Evolutionary conservation across 2,329 filamentous ascomycete genomes (phyloP).

Genomic region (Trichoderma afroharzianum): DNA sequence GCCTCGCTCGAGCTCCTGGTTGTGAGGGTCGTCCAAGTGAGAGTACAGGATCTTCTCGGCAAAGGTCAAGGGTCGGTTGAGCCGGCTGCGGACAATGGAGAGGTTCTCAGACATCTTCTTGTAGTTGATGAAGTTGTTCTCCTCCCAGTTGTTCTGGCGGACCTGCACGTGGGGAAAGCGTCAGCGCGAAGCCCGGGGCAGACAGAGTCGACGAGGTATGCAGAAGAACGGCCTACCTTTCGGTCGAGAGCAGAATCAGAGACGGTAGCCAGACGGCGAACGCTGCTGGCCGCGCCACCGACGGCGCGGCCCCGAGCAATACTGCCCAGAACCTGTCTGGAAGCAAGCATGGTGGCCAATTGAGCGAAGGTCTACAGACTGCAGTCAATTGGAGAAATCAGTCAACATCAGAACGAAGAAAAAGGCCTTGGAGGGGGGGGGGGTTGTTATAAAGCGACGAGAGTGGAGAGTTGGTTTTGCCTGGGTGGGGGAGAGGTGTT

Average conservation of each 20-base stretch:
- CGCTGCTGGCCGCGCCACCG: conserved; percentile 54
- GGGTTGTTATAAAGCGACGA: conserved; percentile 26
- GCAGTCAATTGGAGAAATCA: conserved; percentile 21
- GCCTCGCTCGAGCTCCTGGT: conserved; percentile 94
- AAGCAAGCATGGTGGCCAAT: conserved; percentile 61
- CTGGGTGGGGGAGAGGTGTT: conserved; percentile 26
- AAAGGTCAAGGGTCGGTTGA: conserved; percentile 91
- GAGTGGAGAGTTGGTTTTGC: conserved; percentile 15
- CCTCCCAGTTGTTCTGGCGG: conserved; percentile 95
- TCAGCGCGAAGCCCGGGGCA: conserved; percentile 19
- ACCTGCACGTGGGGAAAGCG: conserved; percentile 45
- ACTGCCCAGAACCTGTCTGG: conserved; percentile 65
- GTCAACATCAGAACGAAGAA: conserved; percentile 16
- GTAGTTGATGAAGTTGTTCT: conserved; percentile 98
- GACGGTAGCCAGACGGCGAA: conserved; percentile 78
- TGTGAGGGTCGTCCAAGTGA: conserved; percentile 93
- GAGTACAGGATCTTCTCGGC: conserved; percentile 99
- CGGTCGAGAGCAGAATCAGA: conserved; percentile 81
- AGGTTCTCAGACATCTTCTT: conserved; percentile 99
- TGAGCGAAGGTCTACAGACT: conserved; percentile 30
- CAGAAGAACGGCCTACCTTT: conserved; percentile 60
- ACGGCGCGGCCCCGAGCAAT: conserved; percentile 59
- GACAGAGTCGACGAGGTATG: not conserved
- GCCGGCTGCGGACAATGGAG: conserved; percentile 77
- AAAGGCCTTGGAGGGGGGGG: conserved; percentile 17